Conservation (phyloP, 148 eudicot species). For the Amaranthus cruentus region DNA sequence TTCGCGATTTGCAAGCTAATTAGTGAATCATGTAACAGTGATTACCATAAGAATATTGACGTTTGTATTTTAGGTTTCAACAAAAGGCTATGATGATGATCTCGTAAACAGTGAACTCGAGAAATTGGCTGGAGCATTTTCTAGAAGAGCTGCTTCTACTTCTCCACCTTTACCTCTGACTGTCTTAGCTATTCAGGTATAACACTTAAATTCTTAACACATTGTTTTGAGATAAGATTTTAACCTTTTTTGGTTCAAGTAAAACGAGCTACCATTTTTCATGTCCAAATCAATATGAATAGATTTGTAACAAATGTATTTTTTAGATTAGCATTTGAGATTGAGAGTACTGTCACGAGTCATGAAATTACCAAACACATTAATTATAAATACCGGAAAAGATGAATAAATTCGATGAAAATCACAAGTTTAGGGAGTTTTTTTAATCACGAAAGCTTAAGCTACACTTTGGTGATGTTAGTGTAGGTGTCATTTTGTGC, state of each 20-base stretch:
- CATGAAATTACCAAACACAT: too few species aligned
- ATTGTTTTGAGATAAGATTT: background rate
- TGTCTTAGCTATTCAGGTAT: conserved; percentile 74
- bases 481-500: background rate
- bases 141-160: conserved; percentile 43
- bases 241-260: background rate
- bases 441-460: too few species aligned
- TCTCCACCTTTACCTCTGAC: conserved; percentile 65
- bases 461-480: background rate
- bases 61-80: conserved; percentile 55
- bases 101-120: conserved; percentile 48
- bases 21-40: too few species aligned
- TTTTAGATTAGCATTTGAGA: too few species aligned
- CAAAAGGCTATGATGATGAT: conserved; percentile 52
- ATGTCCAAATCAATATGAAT: too few species aligned
- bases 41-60: background rate
- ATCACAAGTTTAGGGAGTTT: too few species aligned
- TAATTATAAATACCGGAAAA: too few species aligned
- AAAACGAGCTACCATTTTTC: too few species aligned
- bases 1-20: too few species aligned
- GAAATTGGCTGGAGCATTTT: conserved; percentile 56
- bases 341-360: too few species aligned
- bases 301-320: too few species aligned
- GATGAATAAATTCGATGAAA: too few species aligned
- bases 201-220: background rate